A percentile compares a stretch with the other conserved stretches of the same genome.
These are phyloP conservation scores for Leishmania arabica DNA, from an alignment of 208 protist genomes.

Conservation along the genomic window DNA sequence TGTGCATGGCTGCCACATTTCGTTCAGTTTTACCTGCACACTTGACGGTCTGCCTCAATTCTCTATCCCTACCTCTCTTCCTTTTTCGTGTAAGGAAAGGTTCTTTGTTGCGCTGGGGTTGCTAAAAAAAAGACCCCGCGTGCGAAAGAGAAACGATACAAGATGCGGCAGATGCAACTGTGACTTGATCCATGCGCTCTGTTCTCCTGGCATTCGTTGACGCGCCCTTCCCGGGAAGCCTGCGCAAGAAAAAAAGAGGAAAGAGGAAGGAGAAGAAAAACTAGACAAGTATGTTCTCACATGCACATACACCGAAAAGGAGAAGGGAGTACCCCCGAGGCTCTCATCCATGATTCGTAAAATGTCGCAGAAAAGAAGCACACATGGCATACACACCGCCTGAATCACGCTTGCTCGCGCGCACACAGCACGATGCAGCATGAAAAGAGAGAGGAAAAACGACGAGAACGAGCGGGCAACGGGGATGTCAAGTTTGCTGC, in stretches of 20 bases:
- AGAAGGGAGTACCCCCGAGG: not conserved
- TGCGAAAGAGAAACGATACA: not conserved
- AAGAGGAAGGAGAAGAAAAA: not conserved
- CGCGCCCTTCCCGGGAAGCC: not conserved
- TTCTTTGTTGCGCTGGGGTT: not conserved
- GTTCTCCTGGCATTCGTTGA: not conserved
- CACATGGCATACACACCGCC: not conserved
- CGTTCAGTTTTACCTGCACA: not conserved
- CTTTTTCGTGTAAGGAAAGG: no score
- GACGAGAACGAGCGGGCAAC: not conserved
- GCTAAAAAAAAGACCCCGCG: not conserved
- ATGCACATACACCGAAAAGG: not conserved
- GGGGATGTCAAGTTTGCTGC: not conserved
- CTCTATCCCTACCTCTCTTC: not conserved
- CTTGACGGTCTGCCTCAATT: no score
- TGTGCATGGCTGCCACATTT: not conserved
- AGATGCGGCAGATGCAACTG: not conserved
- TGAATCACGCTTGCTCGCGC: not conserved
- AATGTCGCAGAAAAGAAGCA: not conserved
- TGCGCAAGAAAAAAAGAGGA: not conserved
- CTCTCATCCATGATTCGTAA: not conserved
- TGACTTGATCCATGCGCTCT: not conserved
- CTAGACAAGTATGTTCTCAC: slow-evolving; percentile 1
- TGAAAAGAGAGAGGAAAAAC: not conserved
- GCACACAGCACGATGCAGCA: not conserved